Base-by-base conservation (phyloP, 306 rosid species). In the Quercus berberidifolia region DNA sequence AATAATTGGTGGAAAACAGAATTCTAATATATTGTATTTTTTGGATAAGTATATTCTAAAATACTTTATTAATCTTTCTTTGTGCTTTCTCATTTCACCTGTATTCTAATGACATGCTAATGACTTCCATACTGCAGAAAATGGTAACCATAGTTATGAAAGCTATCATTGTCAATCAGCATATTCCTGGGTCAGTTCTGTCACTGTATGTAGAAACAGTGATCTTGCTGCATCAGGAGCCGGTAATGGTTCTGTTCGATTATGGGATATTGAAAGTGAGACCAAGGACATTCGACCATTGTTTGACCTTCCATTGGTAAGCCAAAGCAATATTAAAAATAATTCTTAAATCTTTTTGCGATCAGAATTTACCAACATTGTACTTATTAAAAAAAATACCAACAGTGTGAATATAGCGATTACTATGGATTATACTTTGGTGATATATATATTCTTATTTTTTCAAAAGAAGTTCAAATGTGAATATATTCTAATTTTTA, bases 221-320 rank as follows among this genome's bases (percentile, higher is more conserved):
- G 99, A 95, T 77, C 94, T 95, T 81, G 96, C 93, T 49, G 99
- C 96, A 77, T 91, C 98, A 67, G 98, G 96, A 59, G 99, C 98
- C n/a, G 98, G 96, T 58, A 90, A 91, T 58, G 99, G 99, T 35
- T 90, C 74, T 35, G 93, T 95, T 77, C 89, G 90, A 75, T 80
- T 95, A 76, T 95, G 97, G 98, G 80, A 87, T 82, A 23, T 91
- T 79, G 86, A 80, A 73, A 90, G 86, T 79, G 99, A 95, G 79
- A 74, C 85, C 63, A 95, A 86, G 71, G 87, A 80, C 75, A 73
- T 93, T 62, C 82, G 80, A 80, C 79, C 97, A 14, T 83, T 93
- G 33, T 83, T 83, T 76, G 74, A 83, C 79, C 86, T 93, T 63
- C 92, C 96, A 18, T n/a, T 93, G 98, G 99, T 95, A 88, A 82